Evolutionary conservation across 371 early-diverging fungal genomes (phyloP).

Genomic region (Mucor indicus): DNA sequence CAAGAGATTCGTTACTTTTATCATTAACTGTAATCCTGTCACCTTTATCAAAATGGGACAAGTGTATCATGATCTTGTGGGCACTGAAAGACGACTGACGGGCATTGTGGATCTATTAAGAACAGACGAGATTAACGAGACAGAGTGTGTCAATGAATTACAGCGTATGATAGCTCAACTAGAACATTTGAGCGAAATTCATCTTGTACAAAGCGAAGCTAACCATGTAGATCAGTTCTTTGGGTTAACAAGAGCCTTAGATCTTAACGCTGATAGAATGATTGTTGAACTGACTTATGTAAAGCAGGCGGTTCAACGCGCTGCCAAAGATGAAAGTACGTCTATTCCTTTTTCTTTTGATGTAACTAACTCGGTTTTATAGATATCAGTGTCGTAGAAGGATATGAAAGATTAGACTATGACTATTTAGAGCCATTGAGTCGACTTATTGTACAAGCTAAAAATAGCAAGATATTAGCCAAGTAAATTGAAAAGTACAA

Average conservation of each 20-base stretch:
- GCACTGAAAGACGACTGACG: constrained; percentile 68
- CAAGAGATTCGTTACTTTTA: constrained; percentile 63
- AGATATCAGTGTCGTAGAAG: constrained; percentile 39
- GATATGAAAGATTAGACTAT: constrained; percentile 48
- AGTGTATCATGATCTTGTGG: constrained; percentile 67
- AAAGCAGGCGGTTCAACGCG: constrained; percentile 33
- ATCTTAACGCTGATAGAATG: constrained; percentile 65
- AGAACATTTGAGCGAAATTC: constrained; percentile 64
- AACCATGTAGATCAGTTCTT: constrained; percentile 53
- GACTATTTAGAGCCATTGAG: constrained; percentile 61
- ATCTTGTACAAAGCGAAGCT: constrained; percentile 40
- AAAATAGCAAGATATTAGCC: constrained; percentile 59
- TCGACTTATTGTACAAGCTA: constrained; percentile 54
- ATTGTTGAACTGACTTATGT: constrained; percentile 58
- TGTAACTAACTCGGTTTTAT: not conserved
- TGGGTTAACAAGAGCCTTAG: constrained; percentile 52
- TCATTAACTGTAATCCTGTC: constrained; percentile 66
- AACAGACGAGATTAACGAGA: constrained; percentile 68
- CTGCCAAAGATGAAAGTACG: constrained; percentile 28
- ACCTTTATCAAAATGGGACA: constrained; percentile 69
- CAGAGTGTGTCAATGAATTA: constrained; percentile 58
- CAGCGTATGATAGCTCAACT: constrained; percentile 65
- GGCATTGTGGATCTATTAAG: constrained; percentile 68
- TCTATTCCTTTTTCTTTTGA: not conserved
- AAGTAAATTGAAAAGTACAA: constrained; percentile 19